phyloP scores from a whole-genome alignment of 176 grass and related monocot species.

The Poa pratensis region DNA sequence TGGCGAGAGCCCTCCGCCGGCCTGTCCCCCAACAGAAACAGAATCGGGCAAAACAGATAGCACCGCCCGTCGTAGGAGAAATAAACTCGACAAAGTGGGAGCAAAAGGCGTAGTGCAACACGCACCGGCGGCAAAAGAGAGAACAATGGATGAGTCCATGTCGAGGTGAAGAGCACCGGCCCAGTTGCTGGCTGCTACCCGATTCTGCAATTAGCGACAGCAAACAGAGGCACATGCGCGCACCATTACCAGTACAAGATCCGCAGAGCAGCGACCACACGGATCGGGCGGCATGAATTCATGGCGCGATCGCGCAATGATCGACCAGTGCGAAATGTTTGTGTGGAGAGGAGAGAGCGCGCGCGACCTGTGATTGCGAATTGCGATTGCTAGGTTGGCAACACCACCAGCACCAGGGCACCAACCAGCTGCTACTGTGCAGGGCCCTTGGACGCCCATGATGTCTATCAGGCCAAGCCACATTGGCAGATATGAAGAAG shows the following conservation, averaged over 20 bases:
- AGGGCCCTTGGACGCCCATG: not conserved
- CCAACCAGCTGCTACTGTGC: not conserved
- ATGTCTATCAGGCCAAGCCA: not conserved
- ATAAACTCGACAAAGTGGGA: constrained; percentile 21
- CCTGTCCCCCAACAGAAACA: not conserved
- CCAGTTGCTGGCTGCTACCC: not conserved
- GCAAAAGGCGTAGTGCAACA: not conserved
- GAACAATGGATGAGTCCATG: no score
- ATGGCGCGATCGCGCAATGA: not conserved
- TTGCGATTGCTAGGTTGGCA: constrained; percentile 23
- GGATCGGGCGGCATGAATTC: not conserved
- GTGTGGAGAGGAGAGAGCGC: not conserved
- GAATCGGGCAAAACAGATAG: not conserved
- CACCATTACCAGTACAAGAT: not conserved
- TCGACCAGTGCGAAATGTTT: not conserved
- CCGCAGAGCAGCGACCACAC: not conserved
- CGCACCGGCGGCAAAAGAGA: no score
- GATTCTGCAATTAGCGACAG: constrained; percentile 1
- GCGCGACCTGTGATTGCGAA: not conserved
- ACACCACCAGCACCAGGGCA: constrained; percentile 26
- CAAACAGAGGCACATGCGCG: not conserved
- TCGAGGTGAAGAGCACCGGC: constrained; percentile 17
- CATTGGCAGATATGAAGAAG: not conserved
- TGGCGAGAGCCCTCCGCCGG: not conserved
- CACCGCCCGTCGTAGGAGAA: not conserved